Conservation (phyloP, 129 eudicot species). For the Arctium minus region DNA sequence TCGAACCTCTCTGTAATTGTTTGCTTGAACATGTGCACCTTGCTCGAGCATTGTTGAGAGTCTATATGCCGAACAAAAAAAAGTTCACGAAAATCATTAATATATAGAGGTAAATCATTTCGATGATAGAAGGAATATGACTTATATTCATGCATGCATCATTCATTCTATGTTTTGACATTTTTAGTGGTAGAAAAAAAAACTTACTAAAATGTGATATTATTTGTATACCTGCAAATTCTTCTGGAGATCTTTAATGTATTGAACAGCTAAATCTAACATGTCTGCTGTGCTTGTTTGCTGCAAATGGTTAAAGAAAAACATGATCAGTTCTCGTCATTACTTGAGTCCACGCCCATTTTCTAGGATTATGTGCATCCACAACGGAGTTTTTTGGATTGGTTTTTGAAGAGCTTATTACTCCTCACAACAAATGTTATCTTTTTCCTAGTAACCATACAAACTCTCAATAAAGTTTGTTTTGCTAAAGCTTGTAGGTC, state of each 20-base stretch:
- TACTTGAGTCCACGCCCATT: not conserved
- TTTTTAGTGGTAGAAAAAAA: not conserved
- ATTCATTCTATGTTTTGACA: not conserved
- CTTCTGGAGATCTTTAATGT: constrained; percentile 81
- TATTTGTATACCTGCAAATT: constrained; percentile 54
- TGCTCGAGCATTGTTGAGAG: constrained; percentile 45
- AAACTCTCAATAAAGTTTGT: not conserved
- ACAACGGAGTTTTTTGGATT: too few species aligned
- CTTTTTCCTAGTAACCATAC: not conserved
- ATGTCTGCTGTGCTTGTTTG: constrained; percentile 92
- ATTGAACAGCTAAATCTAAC: constrained; percentile 89
- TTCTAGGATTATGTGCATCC: not conserved
- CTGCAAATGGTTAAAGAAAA: constrained; percentile 34
- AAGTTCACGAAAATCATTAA: constrained; percentile 1
- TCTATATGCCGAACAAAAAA: constrained; percentile 33
- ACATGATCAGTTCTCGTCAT: constrained; percentile 1
- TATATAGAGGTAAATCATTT: not conserved
- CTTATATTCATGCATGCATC: not conserved
- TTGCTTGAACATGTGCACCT: constrained; percentile 59
- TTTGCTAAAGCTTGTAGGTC: not conserved
- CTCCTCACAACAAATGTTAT: not conserved
- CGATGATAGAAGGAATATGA: not conserved
- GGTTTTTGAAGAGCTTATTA: too few species aligned
- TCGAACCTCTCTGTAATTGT: constrained; percentile 9
- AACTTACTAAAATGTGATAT: not conserved